phyloP scores from a whole-genome alignment of 371 early-diverging fungal species.

The Rhizopus arrhizus region DNA sequence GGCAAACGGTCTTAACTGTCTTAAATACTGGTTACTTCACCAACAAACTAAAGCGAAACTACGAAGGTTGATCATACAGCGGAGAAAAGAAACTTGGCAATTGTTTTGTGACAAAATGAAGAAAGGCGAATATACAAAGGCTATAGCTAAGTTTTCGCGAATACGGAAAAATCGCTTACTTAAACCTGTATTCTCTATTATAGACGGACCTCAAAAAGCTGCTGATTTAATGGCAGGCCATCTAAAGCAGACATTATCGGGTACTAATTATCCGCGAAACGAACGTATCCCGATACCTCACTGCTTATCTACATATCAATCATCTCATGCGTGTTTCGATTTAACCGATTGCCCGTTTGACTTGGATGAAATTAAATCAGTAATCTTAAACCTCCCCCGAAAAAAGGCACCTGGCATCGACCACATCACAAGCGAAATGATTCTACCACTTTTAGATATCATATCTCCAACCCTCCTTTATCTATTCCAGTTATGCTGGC shows the following conservation, averaged over 20 bases:
- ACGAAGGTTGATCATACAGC: background rate
- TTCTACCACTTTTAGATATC: conserved; percentile 12
- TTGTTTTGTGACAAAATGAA: conserved; percentile 8
- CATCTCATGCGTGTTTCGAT: background rate
- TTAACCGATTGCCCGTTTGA: conserved; percentile 2
- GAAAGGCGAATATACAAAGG: conserved; percentile 4
- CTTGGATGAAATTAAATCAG: background rate
- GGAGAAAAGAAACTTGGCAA: conserved; percentile 12
- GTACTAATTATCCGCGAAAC: too few relatives aligned
- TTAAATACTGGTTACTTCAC: conserved; percentile 11
- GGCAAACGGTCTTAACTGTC: conserved; percentile 6
- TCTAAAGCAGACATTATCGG: background rate
- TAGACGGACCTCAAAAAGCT: conserved; percentile 1
- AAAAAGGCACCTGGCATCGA: conserved; percentile 30
- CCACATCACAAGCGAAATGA: conserved; percentile 31
- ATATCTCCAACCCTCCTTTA: conserved; percentile 7
- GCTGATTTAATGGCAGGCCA: background rate
- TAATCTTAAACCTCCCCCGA: conserved; percentile 3
- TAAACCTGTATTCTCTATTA: conserved; percentile 1
- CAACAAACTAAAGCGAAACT: conserved; percentile 13
- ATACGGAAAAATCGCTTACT: conserved; percentile 3
- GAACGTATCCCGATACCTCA: too few relatives aligned
- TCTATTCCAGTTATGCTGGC: conserved; percentile 27
- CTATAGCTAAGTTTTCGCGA: background rate
- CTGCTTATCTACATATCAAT: too few relatives aligned